These are phyloP conservation scores for Pseudozyma sp. DNA, from an alignment of 1,284 basidiomycete species.

Conservation along the genomic window DNA sequence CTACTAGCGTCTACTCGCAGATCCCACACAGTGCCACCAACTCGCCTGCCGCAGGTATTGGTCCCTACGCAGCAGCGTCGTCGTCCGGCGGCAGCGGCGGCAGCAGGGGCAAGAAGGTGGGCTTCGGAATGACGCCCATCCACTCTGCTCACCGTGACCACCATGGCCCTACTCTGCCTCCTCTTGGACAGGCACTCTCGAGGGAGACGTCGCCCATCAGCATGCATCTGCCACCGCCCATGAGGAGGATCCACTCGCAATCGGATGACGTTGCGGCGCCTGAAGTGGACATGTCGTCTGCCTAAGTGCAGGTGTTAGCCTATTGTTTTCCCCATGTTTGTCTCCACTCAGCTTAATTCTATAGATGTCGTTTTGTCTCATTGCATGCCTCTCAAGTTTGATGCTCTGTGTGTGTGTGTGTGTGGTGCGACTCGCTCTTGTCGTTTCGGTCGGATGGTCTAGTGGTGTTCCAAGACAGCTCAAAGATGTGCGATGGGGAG, in stretches of 20 bases:
- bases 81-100: constrained; percentile 5
- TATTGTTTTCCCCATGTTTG: neutral
- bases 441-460: too few species aligned
- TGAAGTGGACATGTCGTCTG: constrained; percentile 44
- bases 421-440: too few species aligned
- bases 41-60: constrained; percentile 37
- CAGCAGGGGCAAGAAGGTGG: constrained; percentile 29
- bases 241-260: constrained; percentile 36
- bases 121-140: constrained; percentile 51
- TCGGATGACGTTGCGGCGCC: constrained; percentile 21
- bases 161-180: constrained; percentile 33
- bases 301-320: constrained; percentile 3
- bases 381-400: too few species aligned
- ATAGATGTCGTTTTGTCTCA: neutral
- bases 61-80: constrained; percentile 12
- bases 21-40: constrained; percentile 35
- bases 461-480: too few species aligned
- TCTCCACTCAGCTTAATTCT: neutral
- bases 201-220: constrained; percentile 42
- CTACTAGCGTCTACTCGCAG: constrained; percentile 45
- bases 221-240: constrained; percentile 49
- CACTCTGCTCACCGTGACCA: constrained; percentile 41
- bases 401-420: too few species aligned
- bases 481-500: too few species aligned
- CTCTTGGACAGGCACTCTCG: constrained; percentile 42